Evolutionary conservation across 495 filamentous ascomycete species (phyloP).

Genomic region (Antarctomyces pellizariae): DNA sequence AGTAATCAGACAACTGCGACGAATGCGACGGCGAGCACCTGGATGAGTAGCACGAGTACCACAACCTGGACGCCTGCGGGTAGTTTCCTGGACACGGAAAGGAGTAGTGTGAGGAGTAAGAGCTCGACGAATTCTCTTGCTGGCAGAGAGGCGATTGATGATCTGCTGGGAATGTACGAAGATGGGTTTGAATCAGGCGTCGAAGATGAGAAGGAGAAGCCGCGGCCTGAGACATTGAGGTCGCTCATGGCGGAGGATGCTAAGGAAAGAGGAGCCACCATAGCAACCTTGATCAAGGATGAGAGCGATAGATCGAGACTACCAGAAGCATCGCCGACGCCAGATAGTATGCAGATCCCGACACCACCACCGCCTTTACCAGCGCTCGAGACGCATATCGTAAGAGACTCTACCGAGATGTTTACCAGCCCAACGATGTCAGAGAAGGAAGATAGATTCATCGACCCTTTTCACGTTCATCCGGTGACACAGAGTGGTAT

Average conservation of each 20-base stretch:
- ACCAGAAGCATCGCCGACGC: no score
- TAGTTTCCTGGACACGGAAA: constrained; percentile 47
- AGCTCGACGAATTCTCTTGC: constrained; percentile 44
- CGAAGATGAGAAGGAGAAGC: constrained; percentile 9
- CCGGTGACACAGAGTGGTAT: constrained; percentile 8
- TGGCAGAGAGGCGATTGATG: constrained; percentile 56
- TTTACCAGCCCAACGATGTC: constrained; percentile 12
- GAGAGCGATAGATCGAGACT: not conserved
- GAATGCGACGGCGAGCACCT: constrained; percentile 24
- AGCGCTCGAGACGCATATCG: constrained; percentile 6
- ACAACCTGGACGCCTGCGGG: constrained; percentile 44
- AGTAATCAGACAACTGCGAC: constrained; percentile 2
- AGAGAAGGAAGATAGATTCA: constrained; percentile 5
- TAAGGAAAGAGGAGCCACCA: constrained; percentile 21
- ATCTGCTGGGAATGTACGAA: constrained; percentile 84
- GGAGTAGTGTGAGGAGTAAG: constrained; percentile 62
- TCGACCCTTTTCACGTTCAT: constrained; percentile 2
- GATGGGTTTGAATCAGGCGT: constrained; percentile 41
- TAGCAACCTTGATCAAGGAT: constrained; percentile 15
- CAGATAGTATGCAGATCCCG: no score
- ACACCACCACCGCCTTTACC: constrained; percentile 9
- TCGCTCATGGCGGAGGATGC: constrained; percentile 13
- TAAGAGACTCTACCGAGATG: constrained; percentile 18
- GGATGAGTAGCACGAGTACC: constrained; percentile 46
- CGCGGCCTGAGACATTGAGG: constrained; percentile 9